Conservation (phyloP, 768 basidiomycete species). For the Stropharia rugosoannulata region DNA sequence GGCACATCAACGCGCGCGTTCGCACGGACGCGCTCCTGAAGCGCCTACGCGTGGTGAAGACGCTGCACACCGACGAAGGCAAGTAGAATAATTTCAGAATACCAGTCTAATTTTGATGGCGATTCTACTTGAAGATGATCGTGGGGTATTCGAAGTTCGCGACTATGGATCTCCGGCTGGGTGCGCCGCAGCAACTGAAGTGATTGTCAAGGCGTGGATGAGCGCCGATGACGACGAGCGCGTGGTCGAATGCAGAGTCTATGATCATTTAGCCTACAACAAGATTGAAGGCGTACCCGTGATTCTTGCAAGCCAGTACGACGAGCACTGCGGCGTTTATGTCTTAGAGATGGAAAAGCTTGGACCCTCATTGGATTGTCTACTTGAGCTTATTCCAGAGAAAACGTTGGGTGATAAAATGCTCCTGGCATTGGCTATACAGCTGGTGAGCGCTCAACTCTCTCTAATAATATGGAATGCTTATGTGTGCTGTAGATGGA, state of each 20-base stretch:
- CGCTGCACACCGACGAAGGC: conserved; percentile 22
- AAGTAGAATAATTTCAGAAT: too few species aligned
- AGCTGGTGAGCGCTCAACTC: conserved; percentile 20
- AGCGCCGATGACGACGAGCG: conserved; percentile 23
- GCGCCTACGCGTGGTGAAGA: conserved; percentile 26
- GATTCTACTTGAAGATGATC: conserved; percentile 5
- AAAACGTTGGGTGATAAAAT: conserved; percentile 18
- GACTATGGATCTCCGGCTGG: conserved; percentile 23
- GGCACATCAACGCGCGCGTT: conserved; percentile 30
- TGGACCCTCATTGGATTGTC: conserved; percentile 26
- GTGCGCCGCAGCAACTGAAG: conserved; percentile 17
- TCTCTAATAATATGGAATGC: background rate
- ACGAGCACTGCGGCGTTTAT: conserved; percentile 18
- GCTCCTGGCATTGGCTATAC: conserved; percentile 27
- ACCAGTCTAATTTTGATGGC: too few species aligned
- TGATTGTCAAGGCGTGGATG: conserved; percentile 30
- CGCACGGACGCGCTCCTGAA: conserved; percentile 21
- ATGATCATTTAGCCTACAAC: conserved; percentile 11
- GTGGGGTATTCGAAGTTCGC: conserved; percentile 29
- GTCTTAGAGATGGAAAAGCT: conserved; percentile 26
- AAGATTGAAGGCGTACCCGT: conserved; percentile 17
- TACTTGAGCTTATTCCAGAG: conserved; percentile 13
- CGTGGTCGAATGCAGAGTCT: conserved; percentile 21
- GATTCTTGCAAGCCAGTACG: conserved; percentile 12
- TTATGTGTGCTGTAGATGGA: conserved; percentile 20